Percentiles rank a stretch among this genome's conserved stretches.
Evolutionary conservation across 2,329 filamentous ascomycete species (phyloP).

Genomic region (Ceratocystis ficicola): DNA sequence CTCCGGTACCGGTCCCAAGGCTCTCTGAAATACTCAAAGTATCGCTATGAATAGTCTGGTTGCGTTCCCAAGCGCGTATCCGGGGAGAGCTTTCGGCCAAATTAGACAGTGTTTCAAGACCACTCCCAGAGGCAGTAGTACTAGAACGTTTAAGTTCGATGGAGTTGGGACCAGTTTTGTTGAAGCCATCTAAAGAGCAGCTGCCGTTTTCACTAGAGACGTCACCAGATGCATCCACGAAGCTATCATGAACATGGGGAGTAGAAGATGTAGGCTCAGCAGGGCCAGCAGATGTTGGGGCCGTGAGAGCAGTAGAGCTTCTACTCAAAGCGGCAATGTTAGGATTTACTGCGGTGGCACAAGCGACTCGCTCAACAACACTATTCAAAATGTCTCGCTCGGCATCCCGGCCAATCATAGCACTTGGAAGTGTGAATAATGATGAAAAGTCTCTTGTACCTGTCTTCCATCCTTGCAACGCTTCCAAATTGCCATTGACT

Average conservation of each 20-base stretch:
- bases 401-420: conserved; percentile 65
- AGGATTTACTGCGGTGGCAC: conserved; percentile 41
- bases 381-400: conserved; percentile 59
- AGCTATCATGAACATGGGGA: conserved; percentile 36
- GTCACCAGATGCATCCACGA: conserved; percentile 31
- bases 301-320: conserved; percentile 26
- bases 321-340: conserved; percentile 18
- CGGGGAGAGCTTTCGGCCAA: conserved; percentile 24
- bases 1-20: conserved; percentile 28
- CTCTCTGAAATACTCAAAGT: conserved; percentile 37
- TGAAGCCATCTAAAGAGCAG: conserved; percentile 40
- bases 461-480: conserved; percentile 61
- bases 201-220: conserved; percentile 49
- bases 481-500: conserved; percentile 58
- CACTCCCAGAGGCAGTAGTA: conserved; percentile 1
- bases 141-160: conserved; percentile 14
- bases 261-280: conserved; percentile 46
- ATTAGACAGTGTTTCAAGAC: conserved; percentile 9
- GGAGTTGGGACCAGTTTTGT: conserved; percentile 30
- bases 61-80: conserved; percentile 40
- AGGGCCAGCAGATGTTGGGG: conserved; percentile 28
- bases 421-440: conserved; percentile 73
- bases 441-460: conserved; percentile 81
- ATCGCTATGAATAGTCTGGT: conserved; percentile 41
- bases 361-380: conserved; percentile 65